Evolutionary conservation across 352 stramenopile genomes (phyloP), one percentile per base, ranked within the genome.

Genomic region (Globisporangium heterothallicum): DNA sequence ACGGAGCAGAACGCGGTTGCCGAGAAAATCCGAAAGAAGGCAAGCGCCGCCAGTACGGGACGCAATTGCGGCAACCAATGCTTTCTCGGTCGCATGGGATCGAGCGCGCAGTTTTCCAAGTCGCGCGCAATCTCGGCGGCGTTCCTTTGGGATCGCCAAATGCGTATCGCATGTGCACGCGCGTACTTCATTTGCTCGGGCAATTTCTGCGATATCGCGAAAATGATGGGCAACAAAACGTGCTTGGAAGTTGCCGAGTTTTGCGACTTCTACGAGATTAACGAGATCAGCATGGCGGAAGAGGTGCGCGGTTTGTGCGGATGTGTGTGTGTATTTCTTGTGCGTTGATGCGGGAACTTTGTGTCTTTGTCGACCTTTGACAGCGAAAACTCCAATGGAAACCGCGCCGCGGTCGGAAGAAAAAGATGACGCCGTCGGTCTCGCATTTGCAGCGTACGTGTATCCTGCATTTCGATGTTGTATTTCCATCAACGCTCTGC

Each of bases 191-290:
- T 89, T 4, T 92, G 74, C 56, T 69, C 56, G 14, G 80, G 78
- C n/a, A 92, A 81, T 45, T 87, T 85, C 42, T 92, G 80, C 53
- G 74, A 92, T 45, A 75, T 92, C 50, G 80, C 80, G 16, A 74
- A 79, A 42, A 53, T 89, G 26, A 56, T 92, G 42, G 72, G 78
- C 7, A 59, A 74, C 50, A 88, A 82, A 42, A 88, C 72, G 29
- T 92, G 80, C 44, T 47, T 72, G 27, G 80, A 89, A 60, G 75
- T 92, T 30, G 78, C 80, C 12, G 76, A 88, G 45, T 78, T 87
- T 47, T 92, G 80, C 53, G 68, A 81, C 26, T 70, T 73, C 14
- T 70, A 84, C 53, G 66, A 74, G 21, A 84, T 91, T 53, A 88
- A 86, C 34, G 69, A 86, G 49, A 55, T 64, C 45, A 78, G 27